Evolutionary conservation across 129 eudicot species (phyloP).

Genomic region (Chrysanthemum lavandulifolium): DNA sequence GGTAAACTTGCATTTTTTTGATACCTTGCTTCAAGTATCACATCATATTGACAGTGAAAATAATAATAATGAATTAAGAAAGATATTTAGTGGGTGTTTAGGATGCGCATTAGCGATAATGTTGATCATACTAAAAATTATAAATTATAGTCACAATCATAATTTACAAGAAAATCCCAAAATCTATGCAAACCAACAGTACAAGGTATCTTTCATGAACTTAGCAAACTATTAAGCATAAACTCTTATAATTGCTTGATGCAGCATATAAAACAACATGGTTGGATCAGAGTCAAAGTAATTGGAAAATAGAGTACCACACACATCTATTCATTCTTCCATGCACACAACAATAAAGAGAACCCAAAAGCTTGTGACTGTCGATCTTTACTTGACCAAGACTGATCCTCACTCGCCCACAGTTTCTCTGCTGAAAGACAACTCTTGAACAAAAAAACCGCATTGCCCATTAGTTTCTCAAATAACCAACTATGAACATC

Average conservation of each 20-base stretch:
- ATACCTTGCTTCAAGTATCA: no score
- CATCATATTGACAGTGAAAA: no score
- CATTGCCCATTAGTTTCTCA: constrained; percentile 46
- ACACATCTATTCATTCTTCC: constrained; percentile 62
- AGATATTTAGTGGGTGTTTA: no score
- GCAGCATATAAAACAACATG: not conserved
- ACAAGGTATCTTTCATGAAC: not conserved
- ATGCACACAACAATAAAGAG: constrained; percentile 66
- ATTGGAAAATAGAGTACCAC: not conserved
- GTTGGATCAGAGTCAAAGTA: not conserved
- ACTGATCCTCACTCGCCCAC: constrained; percentile 32
- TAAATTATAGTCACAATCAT: no score
- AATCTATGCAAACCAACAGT: constrained; percentile 6
- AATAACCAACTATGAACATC: constrained; percentile 75
- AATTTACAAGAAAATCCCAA: not conserved
- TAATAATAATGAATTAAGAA: no score
- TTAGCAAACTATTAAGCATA: not conserved
- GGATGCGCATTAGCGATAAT: no score
- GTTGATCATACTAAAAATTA: no score
- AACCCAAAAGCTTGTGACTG: constrained; percentile 45
- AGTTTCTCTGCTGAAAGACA: constrained; percentile 48
- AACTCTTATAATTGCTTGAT: constrained; percentile 7
- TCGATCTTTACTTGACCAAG: constrained; percentile 35
- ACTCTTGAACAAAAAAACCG: constrained; percentile 60
- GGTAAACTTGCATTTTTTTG: no score